phyloP scores from a whole-genome alignment of 2,329 filamentous ascomycete species.

The Aureobasidium melanogenum region DNA sequence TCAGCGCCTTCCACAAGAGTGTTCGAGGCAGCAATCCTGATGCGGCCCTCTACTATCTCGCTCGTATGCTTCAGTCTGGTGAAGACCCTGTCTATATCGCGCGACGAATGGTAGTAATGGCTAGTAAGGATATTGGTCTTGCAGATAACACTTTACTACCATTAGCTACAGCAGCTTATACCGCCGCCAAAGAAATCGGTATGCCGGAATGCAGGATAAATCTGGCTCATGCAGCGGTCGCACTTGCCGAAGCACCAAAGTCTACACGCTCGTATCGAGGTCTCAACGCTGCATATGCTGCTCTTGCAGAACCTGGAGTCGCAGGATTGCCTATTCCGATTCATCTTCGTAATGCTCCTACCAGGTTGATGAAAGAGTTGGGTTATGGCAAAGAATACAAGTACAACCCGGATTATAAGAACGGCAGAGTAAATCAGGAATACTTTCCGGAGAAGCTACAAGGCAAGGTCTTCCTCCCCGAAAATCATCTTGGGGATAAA shows the following conservation, averaged over 20 bases:
- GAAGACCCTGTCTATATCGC: constrained; percentile 92
- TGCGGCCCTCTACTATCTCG: constrained; percentile 87
- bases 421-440: constrained; percentile 75
- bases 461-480: constrained; percentile 68
- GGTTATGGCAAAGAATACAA: constrained; percentile 90
- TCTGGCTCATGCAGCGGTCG: constrained; percentile 77
- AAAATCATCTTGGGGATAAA: constrained; percentile 67
- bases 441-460: constrained; percentile 75
- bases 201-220: constrained; percentile 93
- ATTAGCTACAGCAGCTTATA: constrained; percentile 77
- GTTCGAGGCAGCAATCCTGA: constrained; percentile 80
- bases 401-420: constrained; percentile 84
- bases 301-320: constrained; percentile 73
- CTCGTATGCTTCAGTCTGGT: constrained; percentile 88
- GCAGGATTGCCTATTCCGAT: constrained; percentile 74
- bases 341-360: constrained; percentile 87
- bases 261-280: constrained; percentile 79
- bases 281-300: constrained; percentile 69
- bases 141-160: constrained; percentile 78
- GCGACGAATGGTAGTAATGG: constrained; percentile 86
- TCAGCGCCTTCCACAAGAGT: constrained; percentile 94
- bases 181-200: constrained; percentile 83
- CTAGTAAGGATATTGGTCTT: constrained; percentile 85
- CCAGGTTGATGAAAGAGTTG: constrained; percentile 83
- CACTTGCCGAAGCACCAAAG: constrained; percentile 72